Base-by-base conservation (phyloP, 1,284 basidiomycete species). In the Hymenochaete sp. region DNA sequence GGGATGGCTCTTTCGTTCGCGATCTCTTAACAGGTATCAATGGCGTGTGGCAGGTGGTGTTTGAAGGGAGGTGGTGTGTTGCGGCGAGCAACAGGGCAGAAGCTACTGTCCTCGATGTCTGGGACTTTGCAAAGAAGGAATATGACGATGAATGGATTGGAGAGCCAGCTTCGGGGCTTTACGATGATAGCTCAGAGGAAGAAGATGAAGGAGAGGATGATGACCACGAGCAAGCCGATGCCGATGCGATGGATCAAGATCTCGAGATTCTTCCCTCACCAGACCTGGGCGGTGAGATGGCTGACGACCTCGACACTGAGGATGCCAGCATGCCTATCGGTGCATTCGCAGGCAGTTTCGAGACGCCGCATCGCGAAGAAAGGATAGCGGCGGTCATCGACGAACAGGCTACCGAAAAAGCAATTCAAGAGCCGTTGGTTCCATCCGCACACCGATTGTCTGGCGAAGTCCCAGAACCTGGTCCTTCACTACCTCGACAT, bases 1-100 rank as follows among this genome's bases (percentile, higher is more conserved):
- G 80, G 38, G 86, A 91, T 48, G 92, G 93, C 21, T 73, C 73
- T 0, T 80, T 88, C 43, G 79, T 90, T 14, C 74, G 89, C 32
- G 93, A 96, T 62, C 68, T 97, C 50, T 70, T 96, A 50, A 86
- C 83, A 1, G 87, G 87, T 9, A 87, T 95, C 52, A 85, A 80
- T 11, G 90, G 88, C 13, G 93, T 97, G 13, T 96, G 93, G 93
- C 93, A 96, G 62, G 90, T 96, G 38, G 81, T 90, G 22, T 95
- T 95, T 62, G 87, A 93, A 62, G 88, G 89, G 0, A 71, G 88
- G 48, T 91, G 90, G 72, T 89, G 91, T 57, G 88, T 97, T 37
- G 90, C 91, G 4, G 93, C 93, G 18, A 91, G 87, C 56, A 91
- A 92, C 57, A 73, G 84, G 37, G 77, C 75, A 46, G 81, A 87